phyloP scores from a whole-genome alignment of 768 basidiomycete species.

The Trametes meyenii region DNA sequence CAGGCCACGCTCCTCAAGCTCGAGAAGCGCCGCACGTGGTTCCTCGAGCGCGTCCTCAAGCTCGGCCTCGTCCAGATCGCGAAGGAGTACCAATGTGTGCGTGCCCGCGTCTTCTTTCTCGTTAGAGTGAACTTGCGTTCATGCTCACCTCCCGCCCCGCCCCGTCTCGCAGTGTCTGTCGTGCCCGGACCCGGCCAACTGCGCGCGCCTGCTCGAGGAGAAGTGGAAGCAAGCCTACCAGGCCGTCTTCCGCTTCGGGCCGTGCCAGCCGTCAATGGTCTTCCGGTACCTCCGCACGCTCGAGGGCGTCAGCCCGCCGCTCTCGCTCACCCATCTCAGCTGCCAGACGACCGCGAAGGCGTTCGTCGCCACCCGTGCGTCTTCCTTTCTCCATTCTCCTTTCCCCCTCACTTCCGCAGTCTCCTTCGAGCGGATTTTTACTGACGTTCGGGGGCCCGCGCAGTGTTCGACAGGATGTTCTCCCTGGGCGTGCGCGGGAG shows the following conservation, averaged over 20 bases:
- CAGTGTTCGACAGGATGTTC: constrained; percentile 91
- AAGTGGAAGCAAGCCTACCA: constrained; percentile 92
- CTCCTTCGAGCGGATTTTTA: neutral
- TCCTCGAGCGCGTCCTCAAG: constrained; percentile 91
- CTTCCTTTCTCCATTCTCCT: neutral
- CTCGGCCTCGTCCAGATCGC: constrained; percentile 82
- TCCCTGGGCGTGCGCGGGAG: constrained; percentile 81
- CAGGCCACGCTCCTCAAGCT: constrained; percentile 85
- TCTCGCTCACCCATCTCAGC: constrained; percentile 81
- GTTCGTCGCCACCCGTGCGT: constrained; percentile 78
- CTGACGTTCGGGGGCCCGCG: constrained; percentile 1
- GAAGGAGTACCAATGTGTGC: constrained; percentile 95
- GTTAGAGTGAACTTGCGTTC: neutral
- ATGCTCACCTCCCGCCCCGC: neutral
- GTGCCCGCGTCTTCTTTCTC: constrained; percentile 28
- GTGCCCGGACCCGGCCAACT: constrained; percentile 78
- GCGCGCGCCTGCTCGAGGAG: constrained; percentile 86
- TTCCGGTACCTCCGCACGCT: constrained; percentile 89
- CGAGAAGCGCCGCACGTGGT: constrained; percentile 92
- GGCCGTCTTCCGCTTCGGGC: constrained; percentile 85
- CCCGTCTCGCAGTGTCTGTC: constrained; percentile 61
- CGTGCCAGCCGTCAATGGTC: constrained; percentile 90
- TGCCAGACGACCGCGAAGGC: constrained; percentile 91
- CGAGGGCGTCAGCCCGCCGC: constrained; percentile 87
- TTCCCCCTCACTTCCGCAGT: neutral